Percentiles rank a stretch among this genome's conserved stretches.
Evolutionary conservation across 371 early-diverging fungal species (phyloP).

Genomic region (Entomophthora muscae): DNA sequence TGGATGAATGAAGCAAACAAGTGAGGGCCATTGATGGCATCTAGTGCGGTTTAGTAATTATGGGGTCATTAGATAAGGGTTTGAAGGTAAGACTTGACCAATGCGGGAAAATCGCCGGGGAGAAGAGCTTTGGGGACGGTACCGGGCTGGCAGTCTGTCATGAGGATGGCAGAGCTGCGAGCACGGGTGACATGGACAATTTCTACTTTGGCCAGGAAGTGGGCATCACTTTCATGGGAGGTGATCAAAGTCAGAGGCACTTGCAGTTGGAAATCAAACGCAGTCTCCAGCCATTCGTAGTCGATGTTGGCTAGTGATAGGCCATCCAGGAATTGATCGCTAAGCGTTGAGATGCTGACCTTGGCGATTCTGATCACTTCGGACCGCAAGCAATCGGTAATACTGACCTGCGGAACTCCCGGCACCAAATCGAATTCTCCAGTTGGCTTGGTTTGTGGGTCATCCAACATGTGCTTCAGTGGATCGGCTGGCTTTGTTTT

Average conservation of each 20-base stretch:
- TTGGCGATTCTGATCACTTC: not conserved
- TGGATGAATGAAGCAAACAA: too few species aligned
- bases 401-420: conserved; percentile 4
- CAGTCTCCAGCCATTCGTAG: conserved; percentile 1
- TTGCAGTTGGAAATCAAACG: not conserved
- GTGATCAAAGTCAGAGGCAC: not conserved
- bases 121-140: not conserved
- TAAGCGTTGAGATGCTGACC: not conserved
- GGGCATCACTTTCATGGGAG: not conserved
- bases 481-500: not conserved
- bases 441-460: not conserved
- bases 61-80: not conserved
- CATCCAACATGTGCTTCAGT: too few species aligned
- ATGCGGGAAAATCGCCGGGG: not conserved
- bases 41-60: too few species aligned
- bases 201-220: conserved; percentile 1
- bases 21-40: too few species aligned
- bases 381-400: not conserved
- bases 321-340: conserved; percentile 5
- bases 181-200: not conserved
- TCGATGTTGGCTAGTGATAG: not conserved
- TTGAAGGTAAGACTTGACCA: not conserved
- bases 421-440: not conserved
- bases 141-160: not conserved
- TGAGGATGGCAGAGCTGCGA: not conserved